phyloP scores from a whole-genome alignment of 108 stramenopile species.

The Discostella stelligeroides region DNA sequence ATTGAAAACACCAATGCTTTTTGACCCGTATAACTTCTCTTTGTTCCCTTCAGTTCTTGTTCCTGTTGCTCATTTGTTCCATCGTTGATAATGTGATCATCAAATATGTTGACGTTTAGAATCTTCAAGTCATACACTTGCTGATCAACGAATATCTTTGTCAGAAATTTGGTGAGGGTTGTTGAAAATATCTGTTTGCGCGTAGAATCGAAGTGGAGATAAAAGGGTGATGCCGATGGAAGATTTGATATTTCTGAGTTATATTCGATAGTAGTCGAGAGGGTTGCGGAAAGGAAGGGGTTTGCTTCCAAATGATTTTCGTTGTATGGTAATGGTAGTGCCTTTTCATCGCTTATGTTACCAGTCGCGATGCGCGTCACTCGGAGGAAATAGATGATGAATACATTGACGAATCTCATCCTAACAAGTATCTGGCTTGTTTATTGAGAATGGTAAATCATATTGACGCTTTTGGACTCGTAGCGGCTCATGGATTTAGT shows the following conservation, averaged over 20 bases:
- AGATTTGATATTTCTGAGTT: constrained; percentile 8
- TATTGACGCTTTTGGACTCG: too few species aligned
- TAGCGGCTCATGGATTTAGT: too few species aligned
- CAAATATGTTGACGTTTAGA: not conserved
- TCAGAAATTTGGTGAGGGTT: constrained; percentile 11
- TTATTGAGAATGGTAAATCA: too few species aligned
- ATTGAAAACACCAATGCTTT: constrained; percentile 17
- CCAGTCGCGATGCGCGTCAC: not conserved
- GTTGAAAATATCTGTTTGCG: constrained; percentile 1
- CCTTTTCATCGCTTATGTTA: not conserved
- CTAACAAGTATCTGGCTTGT: too few species aligned
- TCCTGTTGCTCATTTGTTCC: constrained; percentile 4
- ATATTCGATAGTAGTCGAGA: not conserved
- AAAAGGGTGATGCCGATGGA: not conserved
- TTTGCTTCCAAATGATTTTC: too few species aligned
- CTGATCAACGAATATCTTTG: constrained; percentile 6
- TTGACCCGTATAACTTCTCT: not conserved
- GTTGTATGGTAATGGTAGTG: not conserved
- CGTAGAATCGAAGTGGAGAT: not conserved
- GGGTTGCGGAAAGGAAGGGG: constrained; percentile 9
- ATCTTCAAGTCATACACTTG: constrained; percentile 12
- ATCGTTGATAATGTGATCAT: constrained; percentile 5
- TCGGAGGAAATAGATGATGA: too few species aligned
- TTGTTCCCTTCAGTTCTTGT: not conserved
- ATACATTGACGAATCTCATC: too few species aligned